These are phyloP conservation scores for Astragalus membranaceus DNA, from an alignment of 306 rosid species.

Conservation along the genomic window DNA sequence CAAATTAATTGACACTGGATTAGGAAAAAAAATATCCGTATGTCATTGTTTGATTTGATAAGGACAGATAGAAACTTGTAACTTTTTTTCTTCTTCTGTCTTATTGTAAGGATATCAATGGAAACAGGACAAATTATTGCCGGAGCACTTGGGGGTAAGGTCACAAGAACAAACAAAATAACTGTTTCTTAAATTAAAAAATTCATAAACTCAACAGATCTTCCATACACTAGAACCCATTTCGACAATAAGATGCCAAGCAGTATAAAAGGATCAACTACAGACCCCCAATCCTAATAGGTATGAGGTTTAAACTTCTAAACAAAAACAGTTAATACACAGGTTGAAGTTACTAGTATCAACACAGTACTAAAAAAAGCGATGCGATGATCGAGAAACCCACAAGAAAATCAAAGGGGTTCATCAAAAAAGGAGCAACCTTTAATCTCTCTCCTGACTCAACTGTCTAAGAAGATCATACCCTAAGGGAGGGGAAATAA, in stretches of 20 bases:
- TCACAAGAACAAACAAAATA: background rate
- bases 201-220: background rate
- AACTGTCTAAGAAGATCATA: too few relatives aligned
- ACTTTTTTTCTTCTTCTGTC: slow-evolving; percentile 2
- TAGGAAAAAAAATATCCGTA: background rate
- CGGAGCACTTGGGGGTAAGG: background rate
- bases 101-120: background rate
- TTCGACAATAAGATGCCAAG: background rate
- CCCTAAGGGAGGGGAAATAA: background rate
- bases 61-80: background rate
- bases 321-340: background rate
- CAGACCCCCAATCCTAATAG: background rate
- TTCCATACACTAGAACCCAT: background rate
- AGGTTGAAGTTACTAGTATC: background rate
- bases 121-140: background rate
- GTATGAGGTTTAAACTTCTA: background rate
- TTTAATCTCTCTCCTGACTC: background rate
- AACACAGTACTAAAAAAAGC: too few relatives aligned
- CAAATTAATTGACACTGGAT: background rate
- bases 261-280: background rate
- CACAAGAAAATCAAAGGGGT: background rate
- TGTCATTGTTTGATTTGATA: background rate
- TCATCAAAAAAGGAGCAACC: background rate
- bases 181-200: background rate
- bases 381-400: slow-evolving; percentile 5